Conservation (phyloP, 257 asterid species). For the Datura wrightii region DNA sequence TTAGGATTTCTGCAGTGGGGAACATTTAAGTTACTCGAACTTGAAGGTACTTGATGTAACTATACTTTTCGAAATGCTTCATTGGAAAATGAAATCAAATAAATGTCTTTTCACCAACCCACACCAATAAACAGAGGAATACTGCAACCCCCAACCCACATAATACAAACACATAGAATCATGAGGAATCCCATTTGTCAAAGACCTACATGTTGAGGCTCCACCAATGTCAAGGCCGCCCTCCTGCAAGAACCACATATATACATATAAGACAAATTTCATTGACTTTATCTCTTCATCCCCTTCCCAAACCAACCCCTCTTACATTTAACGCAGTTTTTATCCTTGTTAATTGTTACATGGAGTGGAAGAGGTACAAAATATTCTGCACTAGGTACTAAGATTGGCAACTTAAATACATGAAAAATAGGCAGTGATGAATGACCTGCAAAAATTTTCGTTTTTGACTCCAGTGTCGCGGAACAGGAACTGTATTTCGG, state of each 20-base stretch:
- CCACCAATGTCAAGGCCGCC: slow-evolving; percentile 86
- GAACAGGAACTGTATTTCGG: slow-evolving; percentile 93
- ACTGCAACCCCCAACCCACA: slow-evolving; percentile 29
- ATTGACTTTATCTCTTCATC: slow-evolving; percentile 61
- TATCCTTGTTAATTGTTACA: slow-evolving; percentile 29
- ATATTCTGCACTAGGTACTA: slow-evolving; percentile 23
- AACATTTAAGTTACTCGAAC: neutral
- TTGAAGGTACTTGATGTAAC: slow-evolving; percentile 30
- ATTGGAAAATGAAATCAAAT: neutral
- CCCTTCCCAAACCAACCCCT: slow-evolving; percentile 65
- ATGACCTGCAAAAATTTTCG: slow-evolving; percentile 93
- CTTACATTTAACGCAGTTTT: slow-evolving; percentile 42
- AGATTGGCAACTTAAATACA: neutral
- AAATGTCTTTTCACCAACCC: slow-evolving; percentile 57
- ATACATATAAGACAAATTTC: slow-evolving; percentile 93
- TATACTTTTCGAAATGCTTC: neutral
- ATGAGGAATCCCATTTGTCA: slow-evolving; percentile 86
- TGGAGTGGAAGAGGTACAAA: slow-evolving; percentile 27
- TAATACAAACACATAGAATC: slow-evolving; percentile 42
- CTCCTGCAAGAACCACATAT: slow-evolving; percentile 97
- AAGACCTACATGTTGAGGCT: slow-evolving; percentile 98
- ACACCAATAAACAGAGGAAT: slow-evolving; percentile 43
- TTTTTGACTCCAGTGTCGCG: slow-evolving; percentile 99
- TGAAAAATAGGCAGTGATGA: slow-evolving; percentile 25
- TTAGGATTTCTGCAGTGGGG: neutral